Percentiles rank a stretch among this genome's conserved stretches.
Conservation (phyloP, 352 stramenopile species). For the Pythium phragmiticola region DNA sequence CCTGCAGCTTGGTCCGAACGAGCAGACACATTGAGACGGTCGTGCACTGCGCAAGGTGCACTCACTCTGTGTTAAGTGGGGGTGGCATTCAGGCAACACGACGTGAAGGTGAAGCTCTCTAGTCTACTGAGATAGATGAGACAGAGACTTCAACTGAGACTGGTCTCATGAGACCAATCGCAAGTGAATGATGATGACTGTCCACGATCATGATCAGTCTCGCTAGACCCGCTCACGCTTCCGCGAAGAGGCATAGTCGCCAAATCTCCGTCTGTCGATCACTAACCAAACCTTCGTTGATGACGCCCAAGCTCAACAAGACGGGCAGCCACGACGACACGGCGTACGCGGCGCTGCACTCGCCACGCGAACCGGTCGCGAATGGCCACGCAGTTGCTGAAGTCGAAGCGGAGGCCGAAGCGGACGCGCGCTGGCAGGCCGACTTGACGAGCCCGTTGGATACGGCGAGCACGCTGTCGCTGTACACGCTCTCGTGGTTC, state of each 20-base stretch:
- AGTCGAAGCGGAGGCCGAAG: background rate
- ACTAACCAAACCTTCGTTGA: background rate
- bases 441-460: slow-evolving; percentile 18
- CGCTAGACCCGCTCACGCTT: too few species aligned
- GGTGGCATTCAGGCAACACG: too few species aligned
- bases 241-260: background rate
- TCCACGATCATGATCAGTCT: too few species aligned
- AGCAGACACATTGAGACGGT: too few species aligned
- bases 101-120: too few species aligned
- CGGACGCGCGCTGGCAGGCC: slow-evolving; percentile 9
- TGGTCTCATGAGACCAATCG: slow-evolving; percentile 1
- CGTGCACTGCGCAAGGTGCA: too few species aligned
- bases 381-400: background rate
- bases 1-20: too few species aligned
- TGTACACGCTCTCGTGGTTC: slow-evolving; percentile 29
- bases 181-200: too few species aligned
- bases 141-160: too few species aligned
- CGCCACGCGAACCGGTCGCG: background rate
- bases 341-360: slow-evolving; percentile 15
- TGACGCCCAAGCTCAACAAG: background rate
- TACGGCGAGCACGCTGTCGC: slow-evolving; percentile 12
- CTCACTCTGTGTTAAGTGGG: too few species aligned
- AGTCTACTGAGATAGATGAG: too few species aligned
- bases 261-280: background rate
- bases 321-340: slow-evolving; percentile 3